Conservation (phyloP, 306 rosid genomes). For the Ochetophila trinervis region DNA sequence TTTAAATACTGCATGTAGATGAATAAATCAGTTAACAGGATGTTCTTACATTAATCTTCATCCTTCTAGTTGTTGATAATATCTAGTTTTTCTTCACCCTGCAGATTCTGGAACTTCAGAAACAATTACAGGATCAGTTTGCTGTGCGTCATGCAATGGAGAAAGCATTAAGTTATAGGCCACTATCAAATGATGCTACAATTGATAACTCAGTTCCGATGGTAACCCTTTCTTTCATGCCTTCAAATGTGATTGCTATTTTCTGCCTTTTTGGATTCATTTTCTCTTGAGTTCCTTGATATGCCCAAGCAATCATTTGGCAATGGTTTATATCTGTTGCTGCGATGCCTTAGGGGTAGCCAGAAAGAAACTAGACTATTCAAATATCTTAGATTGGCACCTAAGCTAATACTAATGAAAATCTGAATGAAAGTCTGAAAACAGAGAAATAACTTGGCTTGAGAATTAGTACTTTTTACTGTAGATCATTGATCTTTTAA, state of each 20-base stretch:
- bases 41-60: slow-evolving; percentile 3
- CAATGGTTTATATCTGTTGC: not conserved
- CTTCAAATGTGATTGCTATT: not conserved
- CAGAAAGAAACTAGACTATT: not conserved
- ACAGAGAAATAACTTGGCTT: not conserved
- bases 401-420: too few species aligned
- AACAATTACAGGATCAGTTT: slow-evolving; percentile 65
- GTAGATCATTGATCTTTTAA: not conserved
- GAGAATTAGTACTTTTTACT: not conserved
- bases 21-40: not conserved
- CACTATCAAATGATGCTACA: slow-evolving; percentile 44
- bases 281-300: not conserved
- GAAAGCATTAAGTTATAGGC: slow-evolving; percentile 55
- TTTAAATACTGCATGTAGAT: not conserved
- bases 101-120: slow-evolving; percentile 75
- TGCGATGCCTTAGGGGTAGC: not conserved
- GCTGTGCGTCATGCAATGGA: slow-evolving; percentile 55
- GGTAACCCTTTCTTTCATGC: slow-evolving; percentile 40
- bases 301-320: not conserved
- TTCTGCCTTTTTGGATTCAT: not conserved
- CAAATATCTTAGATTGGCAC: not conserved
- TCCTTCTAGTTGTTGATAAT: slow-evolving; percentile 15
- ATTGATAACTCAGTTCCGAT: slow-evolving; percentile 58
- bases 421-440: too few species aligned
- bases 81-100: slow-evolving; percentile 24